Evolutionary conservation across 805 yeast genomes (phyloP).

Genomic region (Kockiozyma suomiensis): DNA sequence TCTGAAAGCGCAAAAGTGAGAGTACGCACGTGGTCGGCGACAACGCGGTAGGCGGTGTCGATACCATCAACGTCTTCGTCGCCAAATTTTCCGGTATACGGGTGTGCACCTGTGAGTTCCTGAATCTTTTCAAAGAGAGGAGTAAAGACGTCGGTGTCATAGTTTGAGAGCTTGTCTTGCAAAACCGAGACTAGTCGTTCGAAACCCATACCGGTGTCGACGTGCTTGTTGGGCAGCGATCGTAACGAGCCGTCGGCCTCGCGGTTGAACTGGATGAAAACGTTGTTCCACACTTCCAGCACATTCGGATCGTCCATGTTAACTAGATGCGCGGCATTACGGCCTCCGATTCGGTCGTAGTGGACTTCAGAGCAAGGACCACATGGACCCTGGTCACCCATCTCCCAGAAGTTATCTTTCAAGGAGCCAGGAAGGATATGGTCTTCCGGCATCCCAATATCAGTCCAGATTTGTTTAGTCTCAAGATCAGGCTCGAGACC

Average conservation of each 20-base stretch:
- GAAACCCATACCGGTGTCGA: conserved; percentile 98
- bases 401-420: conserved; percentile 98
- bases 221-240: conserved; percentile 88
- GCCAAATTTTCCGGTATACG: conserved; percentile 91
- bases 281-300: conserved; percentile 96
- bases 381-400: conserved; percentile 99
- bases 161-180: conserved; percentile 89
- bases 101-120: conserved; percentile 90
- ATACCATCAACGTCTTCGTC: conserved; percentile 86
- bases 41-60: conserved; percentile 96
- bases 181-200: conserved; percentile 94
- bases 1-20: conserved; percentile 94
- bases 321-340: conserved; percentile 89
- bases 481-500: conserved; percentile 93
- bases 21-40: conserved; percentile 98
- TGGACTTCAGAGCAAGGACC: conserved; percentile 99
- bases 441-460: conserved; percentile 85
- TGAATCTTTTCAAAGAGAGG: conserved; percentile 86
- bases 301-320: conserved; percentile 98
- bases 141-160: conserved; percentile 94
- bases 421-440: conserved; percentile 92
- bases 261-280: conserved; percentile 94
- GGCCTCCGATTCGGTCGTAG: conserved; percentile 97
- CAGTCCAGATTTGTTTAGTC: conserved; percentile 84
- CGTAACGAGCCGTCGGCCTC: conserved; percentile 81